Percentiles rank a stretch among this genome's conserved stretches.
These are phyloP conservation scores for Sordariomycetes sp. DNA, from an alignment of 2,329 filamentous ascomycete genomes.

Conservation along the genomic window DNA sequence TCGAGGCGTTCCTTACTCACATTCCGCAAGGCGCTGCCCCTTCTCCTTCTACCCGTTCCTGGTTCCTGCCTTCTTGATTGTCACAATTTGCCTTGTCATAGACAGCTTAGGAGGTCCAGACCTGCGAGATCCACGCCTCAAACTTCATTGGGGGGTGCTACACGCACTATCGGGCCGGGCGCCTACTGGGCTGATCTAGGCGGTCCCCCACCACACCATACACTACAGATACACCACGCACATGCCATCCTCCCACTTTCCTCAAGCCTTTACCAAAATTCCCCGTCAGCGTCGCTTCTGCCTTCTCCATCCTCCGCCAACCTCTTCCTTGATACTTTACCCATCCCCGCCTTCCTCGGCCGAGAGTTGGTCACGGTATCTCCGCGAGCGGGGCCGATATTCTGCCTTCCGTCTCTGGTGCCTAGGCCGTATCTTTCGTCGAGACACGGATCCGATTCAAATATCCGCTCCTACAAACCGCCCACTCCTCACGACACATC, in stretches of 20 bases:
- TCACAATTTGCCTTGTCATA: neutral
- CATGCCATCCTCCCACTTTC: neutral
- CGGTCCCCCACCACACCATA: neutral
- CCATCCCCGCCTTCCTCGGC: neutral
- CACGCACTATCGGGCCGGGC: neutral
- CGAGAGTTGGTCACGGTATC: neutral
- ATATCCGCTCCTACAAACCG: neutral
- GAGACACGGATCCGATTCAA: neutral
- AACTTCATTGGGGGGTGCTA: neutral
- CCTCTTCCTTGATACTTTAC: neutral
- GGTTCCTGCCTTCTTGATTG: neutral
- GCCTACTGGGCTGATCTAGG: neutral
- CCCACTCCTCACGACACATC: neutral
- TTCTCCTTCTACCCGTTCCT: neutral
- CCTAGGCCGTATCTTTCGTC: neutral
- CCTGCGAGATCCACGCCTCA: neutral
- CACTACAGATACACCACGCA: neutral
- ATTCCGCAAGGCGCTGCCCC: neutral
- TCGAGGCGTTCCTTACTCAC: neutral
- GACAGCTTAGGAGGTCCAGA: neutral
- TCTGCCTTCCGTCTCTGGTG: neutral
- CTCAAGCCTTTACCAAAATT: neutral
- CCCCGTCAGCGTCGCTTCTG: neutral
- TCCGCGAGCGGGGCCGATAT: neutral
- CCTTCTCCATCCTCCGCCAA: neutral